Evolutionary conservation across 345 rosid species (phyloP).

Genomic region (Pistacia atlantica): DNA sequence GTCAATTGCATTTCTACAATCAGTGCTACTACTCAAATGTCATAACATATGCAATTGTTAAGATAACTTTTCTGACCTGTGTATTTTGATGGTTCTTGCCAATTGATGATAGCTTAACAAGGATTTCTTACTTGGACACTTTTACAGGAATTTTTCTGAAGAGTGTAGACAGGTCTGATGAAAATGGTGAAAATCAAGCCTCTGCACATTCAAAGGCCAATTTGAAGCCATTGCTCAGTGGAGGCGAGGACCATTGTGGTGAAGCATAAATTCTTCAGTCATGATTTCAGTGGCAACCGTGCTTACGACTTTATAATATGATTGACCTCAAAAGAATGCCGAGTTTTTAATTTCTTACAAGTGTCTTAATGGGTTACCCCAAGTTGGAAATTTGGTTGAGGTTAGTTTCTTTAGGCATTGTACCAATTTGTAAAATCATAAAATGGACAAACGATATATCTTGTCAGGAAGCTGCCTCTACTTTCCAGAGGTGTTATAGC

Average conservation of each 20-base stretch:
- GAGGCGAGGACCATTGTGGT: background rate
- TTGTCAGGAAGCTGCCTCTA: background rate
- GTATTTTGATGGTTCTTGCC: background rate
- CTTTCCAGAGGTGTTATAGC: background rate
- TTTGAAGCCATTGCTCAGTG: slow-evolving; percentile 51
- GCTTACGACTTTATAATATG: background rate
- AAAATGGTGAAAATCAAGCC: slow-evolving; percentile 42
- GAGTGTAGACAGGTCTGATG: slow-evolving; percentile 66
- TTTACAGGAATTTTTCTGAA: slow-evolving; percentile 74
- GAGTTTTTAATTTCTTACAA: background rate
- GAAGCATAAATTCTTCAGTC: slow-evolving; percentile 17
- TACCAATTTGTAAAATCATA: background rate
- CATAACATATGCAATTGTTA: background rate
- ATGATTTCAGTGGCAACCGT: background rate
- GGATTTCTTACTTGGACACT: slow-evolving; percentile 4
- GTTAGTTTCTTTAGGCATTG: slow-evolving; percentile 5
- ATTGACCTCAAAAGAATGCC: background rate
- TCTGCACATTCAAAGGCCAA: slow-evolving; percentile 26
- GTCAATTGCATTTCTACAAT: background rate
- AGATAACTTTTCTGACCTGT: background rate
- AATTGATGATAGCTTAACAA: background rate
- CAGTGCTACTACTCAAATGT: background rate
- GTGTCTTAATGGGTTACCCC: slow-evolving; percentile 4
- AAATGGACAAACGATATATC: background rate
- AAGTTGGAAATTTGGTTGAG: background rate